A percentile compares a stretch with the other conserved stretches of the same genome.
These are phyloP conservation scores for Tritrichomonas foetus DNA, from an alignment of 208 protist species.

Conservation along the genomic window DNA sequence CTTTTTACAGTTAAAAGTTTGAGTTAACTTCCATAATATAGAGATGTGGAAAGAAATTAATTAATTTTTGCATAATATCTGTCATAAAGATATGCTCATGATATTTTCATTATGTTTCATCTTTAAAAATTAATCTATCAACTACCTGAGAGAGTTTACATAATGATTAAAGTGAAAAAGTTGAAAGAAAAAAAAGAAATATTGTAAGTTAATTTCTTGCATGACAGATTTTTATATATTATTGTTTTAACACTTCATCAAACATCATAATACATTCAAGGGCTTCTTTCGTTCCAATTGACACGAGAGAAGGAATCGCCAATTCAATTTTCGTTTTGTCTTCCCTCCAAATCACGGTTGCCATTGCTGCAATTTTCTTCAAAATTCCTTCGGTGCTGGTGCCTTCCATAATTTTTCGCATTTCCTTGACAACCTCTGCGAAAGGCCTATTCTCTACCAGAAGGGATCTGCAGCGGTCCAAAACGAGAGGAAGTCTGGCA, in stretches of 20 bases:
- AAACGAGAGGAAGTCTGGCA: neutral
- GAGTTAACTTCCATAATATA: too few relatives aligned
- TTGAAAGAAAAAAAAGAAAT: too few relatives aligned
- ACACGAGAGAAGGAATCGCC: neutral
- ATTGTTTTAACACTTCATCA: neutral
- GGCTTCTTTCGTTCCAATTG: neutral
- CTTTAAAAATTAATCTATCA: too few relatives aligned
- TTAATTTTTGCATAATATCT: too few relatives aligned
- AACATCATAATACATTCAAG: conserved; percentile 29
- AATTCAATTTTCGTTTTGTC: neutral
- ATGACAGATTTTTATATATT: too few relatives aligned
- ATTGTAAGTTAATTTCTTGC: too few relatives aligned
- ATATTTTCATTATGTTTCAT: too few relatives aligned
- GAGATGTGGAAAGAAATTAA: too few relatives aligned
- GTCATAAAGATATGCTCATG: too few relatives aligned
- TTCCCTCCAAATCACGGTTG: neutral
- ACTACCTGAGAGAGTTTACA: too few relatives aligned
- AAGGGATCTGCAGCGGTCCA: neutral
- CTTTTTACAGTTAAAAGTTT: too few relatives aligned
- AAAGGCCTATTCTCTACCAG: neutral
- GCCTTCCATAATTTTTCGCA: neutral
- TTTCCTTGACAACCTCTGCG: neutral
- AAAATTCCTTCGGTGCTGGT: neutral
- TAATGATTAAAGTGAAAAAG: too few relatives aligned
- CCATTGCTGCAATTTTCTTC: neutral